Conservation (phyloP, 129 eudicot genomes). For the Apium graveolens region DNA sequence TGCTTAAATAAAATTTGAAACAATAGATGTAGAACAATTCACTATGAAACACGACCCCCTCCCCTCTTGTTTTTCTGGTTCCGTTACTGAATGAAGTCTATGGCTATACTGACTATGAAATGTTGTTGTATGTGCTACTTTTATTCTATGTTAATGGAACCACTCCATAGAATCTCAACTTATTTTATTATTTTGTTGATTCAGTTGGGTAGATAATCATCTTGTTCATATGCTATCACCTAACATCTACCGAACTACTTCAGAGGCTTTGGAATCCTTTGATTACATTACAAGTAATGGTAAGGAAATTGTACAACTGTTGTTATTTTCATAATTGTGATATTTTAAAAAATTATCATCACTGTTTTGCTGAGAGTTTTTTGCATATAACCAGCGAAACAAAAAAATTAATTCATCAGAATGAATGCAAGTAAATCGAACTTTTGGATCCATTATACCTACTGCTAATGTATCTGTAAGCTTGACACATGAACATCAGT, state of each 20-base stretch:
- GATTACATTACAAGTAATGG: conserved; percentile 59
- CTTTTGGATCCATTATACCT: background rate
- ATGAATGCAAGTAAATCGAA: background rate
- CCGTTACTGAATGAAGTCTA: background rate
- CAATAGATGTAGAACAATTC: background rate
- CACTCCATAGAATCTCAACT: background rate
- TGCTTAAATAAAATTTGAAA: background rate
- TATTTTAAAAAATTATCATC: background rate
- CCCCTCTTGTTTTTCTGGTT: background rate
- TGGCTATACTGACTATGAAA: background rate
- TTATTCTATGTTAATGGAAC: conserved; percentile 7
- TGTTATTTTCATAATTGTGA: background rate
- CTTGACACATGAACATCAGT: background rate
- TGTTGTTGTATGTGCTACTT: conserved; percentile 6
- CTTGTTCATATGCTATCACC: conserved; percentile 66
- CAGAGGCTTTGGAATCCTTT: conserved; percentile 65
- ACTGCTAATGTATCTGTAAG: background rate
- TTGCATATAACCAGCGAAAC: background rate
- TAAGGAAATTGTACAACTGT: conserved; percentile 10
- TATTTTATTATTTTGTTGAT: conserved; percentile 7
- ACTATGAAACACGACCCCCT: background rate
- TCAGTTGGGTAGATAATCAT: conserved; percentile 70
- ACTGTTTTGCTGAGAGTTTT: background rate
- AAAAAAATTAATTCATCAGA: background rate
- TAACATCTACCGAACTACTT: conserved; percentile 50